Evolutionary conservation across 169 alveolate genomes (phyloP), one percentile per base, ranked within the genome.

Genomic region (Plasmodium gaboni): DNA sequence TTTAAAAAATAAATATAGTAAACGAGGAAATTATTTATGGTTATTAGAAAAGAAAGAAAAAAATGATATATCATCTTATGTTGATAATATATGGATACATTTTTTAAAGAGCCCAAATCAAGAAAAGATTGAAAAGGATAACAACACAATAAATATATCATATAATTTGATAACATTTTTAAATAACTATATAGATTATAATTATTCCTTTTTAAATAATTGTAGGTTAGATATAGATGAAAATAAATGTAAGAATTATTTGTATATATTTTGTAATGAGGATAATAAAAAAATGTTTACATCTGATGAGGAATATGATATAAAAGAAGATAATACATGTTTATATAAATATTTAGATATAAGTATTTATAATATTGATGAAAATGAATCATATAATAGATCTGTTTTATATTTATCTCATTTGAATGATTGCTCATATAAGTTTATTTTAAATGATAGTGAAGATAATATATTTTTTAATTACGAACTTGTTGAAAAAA

Each of bases 201-300:
- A 57, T 38, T 83, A 51, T 42, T 51, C 91, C 22, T 68, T 83
- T 48, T 71, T 83, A 24, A 83, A 67, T 68, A 83, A 69, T 48
- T 9, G 12, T 5, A 83, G 28, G 13, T 64, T 13, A 64, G 22
- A 55, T 13, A 12, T 9, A 2, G 65, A 83, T 7, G 78, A 83
- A 55, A 17, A 53, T 13, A 83, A 57, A n/a, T 10, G 60, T 3
- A 50, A 64, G 42, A 46, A 51, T 59, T 83, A 83, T 61, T 63
- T 83, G 9, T 57, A 46, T 55, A 65, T 68, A 2, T 38, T 38
- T 9, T 12, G 8, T 51, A 17, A 13, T 22, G 76, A 68, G 12
- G 48, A 2, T 15, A 8, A 32, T n/a, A n/a, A 15, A 12, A 42
- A 26, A 51, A 38, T 10, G 2, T 0, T 19, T 46, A 12, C 1